Evolutionary conservation across 192 early-diverging fungal species (phyloP), one percentile per base, ranked within the genome.

Genomic region (Coemansia sp.): DNA sequence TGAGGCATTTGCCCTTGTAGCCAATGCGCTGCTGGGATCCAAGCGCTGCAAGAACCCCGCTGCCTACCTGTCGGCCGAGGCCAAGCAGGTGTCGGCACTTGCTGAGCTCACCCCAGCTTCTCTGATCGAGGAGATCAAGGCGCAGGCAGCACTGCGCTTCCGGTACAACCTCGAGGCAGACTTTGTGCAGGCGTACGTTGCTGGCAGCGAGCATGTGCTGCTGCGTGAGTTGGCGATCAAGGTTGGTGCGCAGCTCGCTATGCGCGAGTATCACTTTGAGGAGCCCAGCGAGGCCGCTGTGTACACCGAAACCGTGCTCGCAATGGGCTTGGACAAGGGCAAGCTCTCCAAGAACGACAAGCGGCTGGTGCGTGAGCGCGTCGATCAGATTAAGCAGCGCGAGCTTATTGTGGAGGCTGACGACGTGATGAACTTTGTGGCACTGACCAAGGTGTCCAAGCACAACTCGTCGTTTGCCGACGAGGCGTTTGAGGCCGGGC

Each of bases 401-500:
- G 44, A 53, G 34, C 26, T 56, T n/a, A 33, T 66, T 8, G 40
- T 78, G 40, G 18, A 61, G 28, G 40, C 37, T 4, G 35, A 51
- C 26, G 67, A 67, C 20, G 58, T 71, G 43, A 32, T 70, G 43
- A 60, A 56, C 55, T 64, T 71, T 53, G 48, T 64, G 1, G 67
- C 67, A 17, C 36, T 47, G 44, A 50, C 64, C 19, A 78, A 72
- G 57, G 58, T 57, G 2, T 57, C 70, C 5, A 55, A 33, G 24
- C 70, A 75, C 34, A 68, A 78, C 43, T 75, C 80, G 18, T 67
- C 78, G 11, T 90, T 95, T 74, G 95, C 89, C 17, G 91, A 95
- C 64, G 91, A 96, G 59, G 81, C 88, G 0, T 86, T 89, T 51
- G 92, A 95, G 59, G 88, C 91, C 27, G 95, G 87, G 11, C 82